Base-by-base conservation (phyloP, 441 rosid genomes). In the Pelargonium australe region DNA sequence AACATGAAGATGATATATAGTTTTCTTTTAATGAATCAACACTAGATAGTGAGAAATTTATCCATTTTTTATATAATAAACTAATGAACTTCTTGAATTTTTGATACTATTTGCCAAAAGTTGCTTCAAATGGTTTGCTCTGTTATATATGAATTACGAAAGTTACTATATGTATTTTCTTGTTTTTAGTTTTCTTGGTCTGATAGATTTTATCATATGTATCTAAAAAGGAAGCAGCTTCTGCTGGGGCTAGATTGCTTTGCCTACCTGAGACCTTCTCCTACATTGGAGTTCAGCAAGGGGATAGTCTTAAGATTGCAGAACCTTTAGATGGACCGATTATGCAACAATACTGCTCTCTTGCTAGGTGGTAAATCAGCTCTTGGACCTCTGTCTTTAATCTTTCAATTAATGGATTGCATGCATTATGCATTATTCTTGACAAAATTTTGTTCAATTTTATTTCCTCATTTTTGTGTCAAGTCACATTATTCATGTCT, bases 201-300 rank as follows among this genome's bases (percentile, higher is more conserved):
- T 17, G 68, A 49, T 64, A 9, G 13, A 70, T 65, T 65, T 53
- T 65, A 53, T 69, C 58, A 53, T 14, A 53, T 72, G 53, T 45
- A 7, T 78, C 2, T 75, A 65, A 43, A 69, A 84, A 94, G 97
- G 97, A 94, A 82, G 99, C 97, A 25, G 88, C 82, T 43, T 80
- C 84, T 17, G 92, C 89, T 0, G 97, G 94, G 55, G 97, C 91
- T 25, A 94, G 85, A 79, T 75, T 91, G 83, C 85, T 94, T 66
- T 94, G 99, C 75, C 80, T 94, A 64, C 99, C 97, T 0, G 99
- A 94, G 74, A 88, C 85, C 75, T 94, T 91, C 74, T 86, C 96
- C 0, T 94, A 75, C 63, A 80, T 91, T 8, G 99, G 90, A 40
- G 88, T 72, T 20, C 80, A 69, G 71, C 79, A 79, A 58, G 99